phyloP scores from a whole-genome alignment of 2,329 filamentous ascomycete species.

The Balansia obtecta region DNA sequence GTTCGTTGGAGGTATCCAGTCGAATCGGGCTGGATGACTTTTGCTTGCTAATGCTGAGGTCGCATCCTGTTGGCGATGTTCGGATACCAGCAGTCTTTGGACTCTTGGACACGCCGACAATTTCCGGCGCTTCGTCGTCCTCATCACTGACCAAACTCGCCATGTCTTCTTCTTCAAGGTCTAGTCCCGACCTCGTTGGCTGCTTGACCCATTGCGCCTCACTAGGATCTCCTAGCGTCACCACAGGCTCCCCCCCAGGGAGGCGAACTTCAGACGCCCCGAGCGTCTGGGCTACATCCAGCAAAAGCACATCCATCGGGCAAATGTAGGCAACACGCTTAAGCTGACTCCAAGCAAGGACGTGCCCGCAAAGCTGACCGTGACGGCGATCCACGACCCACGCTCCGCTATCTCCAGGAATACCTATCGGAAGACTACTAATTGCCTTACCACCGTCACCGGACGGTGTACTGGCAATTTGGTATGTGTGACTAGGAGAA shows the following conservation, averaged over 20 bases:
- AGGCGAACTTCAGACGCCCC: conserved; percentile 58
- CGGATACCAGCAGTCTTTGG: background rate
- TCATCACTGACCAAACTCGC: conserved; percentile 19
- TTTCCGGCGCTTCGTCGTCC: conserved; percentile 7
- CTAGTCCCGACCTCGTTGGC: background rate
- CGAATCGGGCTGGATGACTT: conserved; percentile 16
- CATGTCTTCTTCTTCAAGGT: conserved; percentile 14
- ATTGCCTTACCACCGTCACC: conserved; percentile 4
- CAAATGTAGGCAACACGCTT: conserved; percentile 83
- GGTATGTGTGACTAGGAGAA: conserved; percentile 63
- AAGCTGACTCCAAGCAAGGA: conserved; percentile 74
- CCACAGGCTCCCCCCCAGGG: conserved; percentile 43
- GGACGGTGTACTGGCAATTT: conserved; percentile 34
- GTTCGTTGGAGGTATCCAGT: conserved; percentile 16
- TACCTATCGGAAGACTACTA: conserved; percentile 35
- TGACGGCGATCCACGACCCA: conserved; percentile 76
- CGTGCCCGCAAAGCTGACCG: conserved; percentile 78
- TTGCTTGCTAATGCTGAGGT: conserved; percentile 8
- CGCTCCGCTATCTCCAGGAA: conserved; percentile 83
- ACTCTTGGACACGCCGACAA: conserved; percentile 6
- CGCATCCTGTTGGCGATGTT: background rate
- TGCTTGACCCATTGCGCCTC: background rate
- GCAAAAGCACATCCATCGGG: conserved; percentile 82
- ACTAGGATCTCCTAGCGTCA: conserved; percentile 15
- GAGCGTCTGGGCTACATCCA: conserved; percentile 72